Base-by-base conservation (phyloP, 164 flowering plant species). In the Vitis labrusca region DNA sequence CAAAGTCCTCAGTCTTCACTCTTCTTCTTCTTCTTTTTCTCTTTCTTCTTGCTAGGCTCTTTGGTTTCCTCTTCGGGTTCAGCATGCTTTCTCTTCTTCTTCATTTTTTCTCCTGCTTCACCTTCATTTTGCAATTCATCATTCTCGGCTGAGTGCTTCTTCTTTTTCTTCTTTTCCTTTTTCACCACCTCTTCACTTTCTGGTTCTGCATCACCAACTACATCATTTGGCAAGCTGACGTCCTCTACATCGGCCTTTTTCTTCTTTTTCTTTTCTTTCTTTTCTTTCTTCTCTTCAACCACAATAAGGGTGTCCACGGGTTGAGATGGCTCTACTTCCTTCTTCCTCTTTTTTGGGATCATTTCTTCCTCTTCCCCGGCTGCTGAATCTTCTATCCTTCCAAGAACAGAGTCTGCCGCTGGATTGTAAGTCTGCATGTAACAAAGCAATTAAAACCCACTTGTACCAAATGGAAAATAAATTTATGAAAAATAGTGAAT, bases 341-440 rank as follows among this genome's bases (percentile, higher is more conserved):
- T 50, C 64, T 62, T 62, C 10, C 29, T 62, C 57, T 55, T 73
- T 59, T 66, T 62, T 11, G 57, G 17, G 12, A 17, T 50, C 4
- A 44, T 65, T 37, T 71, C 75, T 62, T 37, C 76, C 17, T 55
- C 80, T 30, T 57, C 59, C 29, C 17, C 65, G 44, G 73, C 62
- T 13, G 66, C 55, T 0, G 69, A 37, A 19, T 66, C 75, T 44
- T 50, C 74, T 4, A 58, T 63, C 59, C 66, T 74, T 30, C 80
- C 84, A 48, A 92, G 80, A 63, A 82, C 52, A 16, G 87, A 80
- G 77, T 94, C 93, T 0, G 95, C 89, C 9, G 97, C 72, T 23
- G 95, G 84, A 74, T 94, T 91, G 61, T 92, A 92, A 5, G 89
- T 79, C 97, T 93, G 72, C 72, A 84, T 2, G 66, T 17, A 58